Evolutionary conservation across 495 filamentous ascomycete species (phyloP).

Genomic region (Hypoxylon fuscum): DNA sequence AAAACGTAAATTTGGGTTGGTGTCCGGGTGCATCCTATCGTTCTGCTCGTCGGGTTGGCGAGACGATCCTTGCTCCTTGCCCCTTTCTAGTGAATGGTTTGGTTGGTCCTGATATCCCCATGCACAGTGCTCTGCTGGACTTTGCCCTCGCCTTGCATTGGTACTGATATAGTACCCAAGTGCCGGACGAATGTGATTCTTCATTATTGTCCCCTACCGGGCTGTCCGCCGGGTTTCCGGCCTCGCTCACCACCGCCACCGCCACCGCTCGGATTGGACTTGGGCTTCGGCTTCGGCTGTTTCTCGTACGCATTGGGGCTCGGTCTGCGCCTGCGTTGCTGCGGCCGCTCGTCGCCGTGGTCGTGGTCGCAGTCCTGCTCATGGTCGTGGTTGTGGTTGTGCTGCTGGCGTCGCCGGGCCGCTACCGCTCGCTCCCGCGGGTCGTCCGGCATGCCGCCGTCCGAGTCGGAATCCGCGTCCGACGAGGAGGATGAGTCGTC

Average conservation of each 20-base stretch:
- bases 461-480: conserved; percentile 53
- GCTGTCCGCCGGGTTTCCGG: conserved; percentile 10
- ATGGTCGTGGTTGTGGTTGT: conserved; percentile 51
- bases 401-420: conserved; percentile 34
- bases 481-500: conserved; percentile 63
- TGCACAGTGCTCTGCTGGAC: too few relatives aligned
- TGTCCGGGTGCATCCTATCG: too few relatives aligned
- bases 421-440: conserved; percentile 38
- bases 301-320: conserved; percentile 97
- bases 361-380: conserved; percentile 52
- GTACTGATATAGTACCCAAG: too few relatives aligned
- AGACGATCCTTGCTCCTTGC: too few relatives aligned
- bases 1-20: too few relatives aligned
- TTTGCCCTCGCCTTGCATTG: too few relatives aligned
- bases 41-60: too few relatives aligned
- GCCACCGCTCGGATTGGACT: conserved; percentile 21
- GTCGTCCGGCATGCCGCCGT: conserved; percentile 35
- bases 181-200: too few relatives aligned
- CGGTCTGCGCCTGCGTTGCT: conserved; percentile 64
- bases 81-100: too few relatives aligned
- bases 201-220: background rate
- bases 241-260: too few relatives aligned
- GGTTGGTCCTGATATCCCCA: too few relatives aligned
- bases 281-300: conserved; percentile 70
- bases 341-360: conserved; percentile 45